Evolutionary conservation across 192 early-diverging fungal genomes (phyloP).

Genomic region (Mortierella alpina): DNA sequence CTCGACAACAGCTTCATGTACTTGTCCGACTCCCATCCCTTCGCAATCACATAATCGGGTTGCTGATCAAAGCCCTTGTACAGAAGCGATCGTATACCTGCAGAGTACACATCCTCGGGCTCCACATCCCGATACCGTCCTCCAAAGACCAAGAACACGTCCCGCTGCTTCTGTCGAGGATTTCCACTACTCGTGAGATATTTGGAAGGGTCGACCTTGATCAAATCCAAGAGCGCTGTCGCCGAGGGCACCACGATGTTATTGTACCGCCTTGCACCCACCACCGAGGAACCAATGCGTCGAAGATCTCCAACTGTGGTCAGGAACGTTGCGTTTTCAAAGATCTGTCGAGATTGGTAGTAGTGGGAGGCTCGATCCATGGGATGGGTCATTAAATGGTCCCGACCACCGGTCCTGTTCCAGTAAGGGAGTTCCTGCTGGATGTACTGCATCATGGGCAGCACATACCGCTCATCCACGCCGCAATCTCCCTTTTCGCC

Average conservation of each 20-base stretch:
- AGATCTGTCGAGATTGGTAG: conserved; percentile 20
- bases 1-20: conserved; percentile 55
- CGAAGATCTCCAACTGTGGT: conserved; percentile 60
- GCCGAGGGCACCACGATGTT: conserved; percentile 59
- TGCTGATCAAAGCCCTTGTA: conserved; percentile 46
- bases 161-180: conserved; percentile 30
- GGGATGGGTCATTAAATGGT: conserved; percentile 59
- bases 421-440: conserved; percentile 52
- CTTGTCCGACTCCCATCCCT: conserved; percentile 31
- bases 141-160: conserved; percentile 53
- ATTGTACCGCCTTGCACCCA: conserved; percentile 25
- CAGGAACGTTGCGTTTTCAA: conserved; percentile 52
- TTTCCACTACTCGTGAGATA: conserved; percentile 35
- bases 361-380: conserved; percentile 58
- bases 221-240: conserved; percentile 49
- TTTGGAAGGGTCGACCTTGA: conserved; percentile 17
- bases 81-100: conserved; percentile 54
- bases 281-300: conserved; percentile 15
- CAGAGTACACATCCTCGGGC: conserved; percentile 48
- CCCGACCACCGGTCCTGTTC: conserved; percentile 48
- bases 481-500: conserved; percentile 50
- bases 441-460: conserved; percentile 57
- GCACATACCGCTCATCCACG: conserved; percentile 52
- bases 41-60: conserved; percentile 53
- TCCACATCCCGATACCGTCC: conserved; percentile 42